Evolutionary conservation across 2,329 filamentous ascomycete species (phyloP).

Genomic region (Colletotrichum costaricense): DNA sequence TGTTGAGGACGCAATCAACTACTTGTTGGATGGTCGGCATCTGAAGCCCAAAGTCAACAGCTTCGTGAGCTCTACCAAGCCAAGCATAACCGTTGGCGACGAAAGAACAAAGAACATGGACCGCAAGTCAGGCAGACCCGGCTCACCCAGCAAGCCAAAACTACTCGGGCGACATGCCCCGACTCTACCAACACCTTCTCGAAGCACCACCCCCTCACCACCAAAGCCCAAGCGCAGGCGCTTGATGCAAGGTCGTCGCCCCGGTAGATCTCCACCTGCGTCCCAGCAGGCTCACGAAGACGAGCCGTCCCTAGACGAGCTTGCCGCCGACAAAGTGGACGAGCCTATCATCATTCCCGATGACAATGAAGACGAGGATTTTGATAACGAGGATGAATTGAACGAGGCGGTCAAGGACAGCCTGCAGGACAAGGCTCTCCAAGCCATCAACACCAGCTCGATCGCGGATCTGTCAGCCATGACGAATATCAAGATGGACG

Average conservation of each 20-base stretch:
- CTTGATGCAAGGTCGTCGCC: constrained; percentile 50
- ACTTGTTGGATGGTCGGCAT: constrained; percentile 40
- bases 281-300: constrained; percentile 42
- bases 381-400: constrained; percentile 43
- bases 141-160: constrained; percentile 23
- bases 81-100: constrained; percentile 35
- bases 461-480: constrained; percentile 84
- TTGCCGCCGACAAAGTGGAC: constrained; percentile 46
- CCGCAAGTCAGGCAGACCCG: constrained; percentile 27
- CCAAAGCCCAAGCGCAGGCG: constrained; percentile 43
- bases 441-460: constrained; percentile 85
- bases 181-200: constrained; percentile 32
- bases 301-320: constrained; percentile 31
- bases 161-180: constrained; percentile 36
- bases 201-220: constrained; percentile 42
- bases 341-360: constrained; percentile 43
- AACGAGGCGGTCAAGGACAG: constrained; percentile 39
- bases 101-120: constrained; percentile 11
- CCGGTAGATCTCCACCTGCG: constrained; percentile 33
- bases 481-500: constrained; percentile 77
- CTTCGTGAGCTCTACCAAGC: constrained; percentile 36
- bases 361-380: constrained; percentile 54
- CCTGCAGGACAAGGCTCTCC: constrained; percentile 67
- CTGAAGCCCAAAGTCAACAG: constrained; percentile 36
- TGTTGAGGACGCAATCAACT: constrained; percentile 48